Percentiles rank a stretch among this genome's conserved stretches.
Conservation (phyloP, 1,284 basidiomycete genomes). For the Sutorius eximius region DNA sequence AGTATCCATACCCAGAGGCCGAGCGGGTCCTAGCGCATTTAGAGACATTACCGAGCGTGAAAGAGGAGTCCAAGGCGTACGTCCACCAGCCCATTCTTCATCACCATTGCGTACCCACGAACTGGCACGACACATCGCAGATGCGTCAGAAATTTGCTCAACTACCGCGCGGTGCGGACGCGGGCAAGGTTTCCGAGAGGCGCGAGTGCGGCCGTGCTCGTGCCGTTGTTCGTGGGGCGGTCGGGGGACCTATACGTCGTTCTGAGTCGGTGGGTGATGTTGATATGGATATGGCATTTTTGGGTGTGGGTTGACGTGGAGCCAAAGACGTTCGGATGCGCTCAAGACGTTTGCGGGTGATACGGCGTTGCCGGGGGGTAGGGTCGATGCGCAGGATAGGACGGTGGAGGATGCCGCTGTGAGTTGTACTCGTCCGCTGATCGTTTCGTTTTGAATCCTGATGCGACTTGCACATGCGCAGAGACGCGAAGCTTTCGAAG, state of each 20-base stretch:
- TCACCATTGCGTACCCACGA: too few relatives aligned
- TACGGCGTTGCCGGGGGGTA: slow-evolving; percentile 83
- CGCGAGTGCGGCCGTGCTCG: slow-evolving; percentile 67
- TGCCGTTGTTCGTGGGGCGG: slow-evolving; percentile 79
- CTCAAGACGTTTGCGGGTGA: slow-evolving; percentile 79
- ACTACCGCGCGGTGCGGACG: slow-evolving; percentile 50
- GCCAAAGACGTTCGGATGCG: slow-evolving; percentile 62
- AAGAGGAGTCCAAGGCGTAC: slow-evolving; percentile 27
- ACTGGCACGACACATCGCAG: slow-evolving; percentile 43
- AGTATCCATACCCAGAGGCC: slow-evolving; percentile 17
- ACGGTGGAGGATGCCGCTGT: slow-evolving; percentile 80
- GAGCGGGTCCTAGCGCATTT: slow-evolving; percentile 11
- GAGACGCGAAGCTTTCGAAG: slow-evolving; percentile 75
- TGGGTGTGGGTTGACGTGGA: background rate
- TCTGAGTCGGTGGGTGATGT: slow-evolving; percentile 59
- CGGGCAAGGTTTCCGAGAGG: slow-evolving; percentile 52
- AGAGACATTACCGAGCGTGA: slow-evolving; percentile 15
- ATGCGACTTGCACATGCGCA: slow-evolving; percentile 27
- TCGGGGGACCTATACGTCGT: slow-evolving; percentile 81
- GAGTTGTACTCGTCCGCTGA: slow-evolving; percentile 30
- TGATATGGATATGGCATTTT: background rate
- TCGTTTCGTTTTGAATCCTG: background rate
- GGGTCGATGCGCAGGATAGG: slow-evolving; percentile 65
- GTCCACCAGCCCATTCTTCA: background rate
- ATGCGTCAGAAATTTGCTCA: slow-evolving; percentile 58